A percentile compares a stretch with the other conserved stretches of the same genome.
Conservation (phyloP, 805 yeast species). For the Wickerhamiella azymoides region DNA sequence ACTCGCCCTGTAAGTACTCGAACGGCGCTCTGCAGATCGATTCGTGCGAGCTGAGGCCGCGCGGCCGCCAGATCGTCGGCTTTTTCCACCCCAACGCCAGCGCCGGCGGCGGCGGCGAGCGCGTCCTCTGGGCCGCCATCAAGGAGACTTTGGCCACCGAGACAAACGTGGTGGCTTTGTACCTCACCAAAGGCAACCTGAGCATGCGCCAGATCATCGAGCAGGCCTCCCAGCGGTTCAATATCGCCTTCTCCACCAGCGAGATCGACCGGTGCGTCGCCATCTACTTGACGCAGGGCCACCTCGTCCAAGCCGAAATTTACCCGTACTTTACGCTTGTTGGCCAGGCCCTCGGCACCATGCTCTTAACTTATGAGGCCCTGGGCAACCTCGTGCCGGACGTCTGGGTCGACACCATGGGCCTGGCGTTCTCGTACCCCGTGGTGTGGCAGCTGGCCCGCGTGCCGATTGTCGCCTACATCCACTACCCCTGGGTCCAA, state of each 20-base stretch:
- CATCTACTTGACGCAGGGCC: slow-evolving; percentile 41
- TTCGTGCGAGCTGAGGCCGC: slow-evolving; percentile 11
- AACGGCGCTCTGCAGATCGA: slow-evolving; percentile 10
- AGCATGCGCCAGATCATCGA: slow-evolving; percentile 36
- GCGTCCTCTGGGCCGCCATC: slow-evolving; percentile 91
- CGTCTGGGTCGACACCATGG: slow-evolving; percentile 88
- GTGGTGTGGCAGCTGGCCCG: slow-evolving; percentile 40
- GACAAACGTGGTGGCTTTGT: slow-evolving; percentile 48
- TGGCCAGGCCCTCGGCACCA: slow-evolving; percentile 79
- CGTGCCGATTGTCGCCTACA: slow-evolving; percentile 72
- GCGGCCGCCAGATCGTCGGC: slow-evolving; percentile 45
- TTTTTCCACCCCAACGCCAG: slow-evolving; percentile 92
- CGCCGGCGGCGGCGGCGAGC: slow-evolving; percentile 97
- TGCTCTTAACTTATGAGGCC: slow-evolving; percentile 56
- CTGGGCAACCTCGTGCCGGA: slow-evolving; percentile 59
- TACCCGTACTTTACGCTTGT: slow-evolving; percentile 73
- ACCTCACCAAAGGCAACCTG: slow-evolving; percentile 43
- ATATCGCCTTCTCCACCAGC: slow-evolving; percentile 31
- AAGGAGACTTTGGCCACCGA: slow-evolving; percentile 43
- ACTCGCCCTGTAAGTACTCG: slow-evolving; percentile 22
- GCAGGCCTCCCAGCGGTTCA: slow-evolving; percentile 35
- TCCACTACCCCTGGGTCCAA: slow-evolving; percentile 91
- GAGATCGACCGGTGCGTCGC: slow-evolving; percentile 45
- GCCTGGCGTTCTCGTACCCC: slow-evolving; percentile 78
- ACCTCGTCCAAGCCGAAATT: slow-evolving; percentile 50